Percentiles rank a stretch among this genome's conserved stretches.
Conservation (phyloP, 2,329 filamentous ascomycete species). For the Fusarium bulbicola region DNA sequence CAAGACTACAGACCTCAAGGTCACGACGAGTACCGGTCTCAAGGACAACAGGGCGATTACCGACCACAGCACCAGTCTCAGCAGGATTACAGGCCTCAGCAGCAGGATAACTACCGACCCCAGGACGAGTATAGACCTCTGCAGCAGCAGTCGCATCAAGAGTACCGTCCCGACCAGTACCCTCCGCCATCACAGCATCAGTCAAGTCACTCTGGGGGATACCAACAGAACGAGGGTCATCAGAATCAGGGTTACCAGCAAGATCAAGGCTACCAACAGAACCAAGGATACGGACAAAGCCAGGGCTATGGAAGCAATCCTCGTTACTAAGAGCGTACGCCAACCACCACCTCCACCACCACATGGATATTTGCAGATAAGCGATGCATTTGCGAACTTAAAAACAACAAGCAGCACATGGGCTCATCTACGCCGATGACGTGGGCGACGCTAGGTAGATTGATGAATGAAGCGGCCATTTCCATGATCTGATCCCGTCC, state of each 20-base stretch:
- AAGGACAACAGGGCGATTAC: constrained; percentile 5
- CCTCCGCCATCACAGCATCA: constrained; percentile 17
- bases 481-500: background rate
- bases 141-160: constrained; percentile 24
- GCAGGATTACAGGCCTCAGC: constrained; percentile 13
- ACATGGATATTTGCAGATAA: background rate
- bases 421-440: background rate
- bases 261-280: background rate
- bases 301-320: constrained; percentile 3
- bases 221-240: constrained; percentile 35
- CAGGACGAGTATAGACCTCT: constrained; percentile 27
- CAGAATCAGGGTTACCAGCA: constrained; percentile 14
- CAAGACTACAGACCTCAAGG: constrained; percentile 9
- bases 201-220: constrained; percentile 25
- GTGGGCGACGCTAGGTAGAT: background rate
- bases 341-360: background rate
- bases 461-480: constrained; percentile 5
- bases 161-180: constrained; percentile 39
- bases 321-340: background rate
- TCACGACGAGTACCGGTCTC: background rate
- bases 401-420: background rate
- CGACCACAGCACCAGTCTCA: constrained; percentile 8
- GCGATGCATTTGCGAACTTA: background rate
- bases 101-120: constrained; percentile 9
- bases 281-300: background rate